Evolutionary conservation across 306 rosid genomes (phyloP), one percentile per base, ranked within the genome.

Genomic region (Castanea mollissima): DNA sequence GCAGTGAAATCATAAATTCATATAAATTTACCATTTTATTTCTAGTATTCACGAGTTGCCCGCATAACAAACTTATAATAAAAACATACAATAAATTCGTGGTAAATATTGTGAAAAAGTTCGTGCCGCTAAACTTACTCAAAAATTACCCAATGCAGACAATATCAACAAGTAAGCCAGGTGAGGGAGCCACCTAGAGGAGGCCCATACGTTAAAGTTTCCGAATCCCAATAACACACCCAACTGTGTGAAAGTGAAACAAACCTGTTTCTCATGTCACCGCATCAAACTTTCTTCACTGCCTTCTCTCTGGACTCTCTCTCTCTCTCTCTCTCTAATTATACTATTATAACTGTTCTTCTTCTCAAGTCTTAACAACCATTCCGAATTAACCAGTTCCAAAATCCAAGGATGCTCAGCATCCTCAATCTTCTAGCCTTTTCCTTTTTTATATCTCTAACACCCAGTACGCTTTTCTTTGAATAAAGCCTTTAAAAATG

Each of bases 141-240:
- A 23, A 23, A 23, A 23, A 23, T 23, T 23, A 25, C 27, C 27
- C 1, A 25, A 25, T 1, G 27, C 38, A 5, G 11, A 38, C 46
- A 41, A 49, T 10, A 5, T 49, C 15, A 49, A 13, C 0, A 3
- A 49, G 4, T 12, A 49, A 49, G 54, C 1, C 16, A 49, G 4
- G 54, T 49, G 69, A 63, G 68, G 55, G 74, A 19, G 31, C 20
- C 6, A 41, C 49, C 15, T 35, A 51, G 62, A 25, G 38, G 23
- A 19, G 32, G 2, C 59, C 74, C 64, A 25, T 70, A 4, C 60
- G 29, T 38, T 59, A 57, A 68, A 60, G 69, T 79, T 84, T 72
- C 73, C 81, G 77, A 41, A 32, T 87, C 78, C 85, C 81, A n/a
- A 73, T 69, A 73, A 86, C 84, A 82, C 78, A 56, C 71, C 27